These are phyloP conservation scores for Xylariaceae sp. DNA, from an alignment of 2,329 filamentous ascomycete species.

Conservation along the genomic window DNA sequence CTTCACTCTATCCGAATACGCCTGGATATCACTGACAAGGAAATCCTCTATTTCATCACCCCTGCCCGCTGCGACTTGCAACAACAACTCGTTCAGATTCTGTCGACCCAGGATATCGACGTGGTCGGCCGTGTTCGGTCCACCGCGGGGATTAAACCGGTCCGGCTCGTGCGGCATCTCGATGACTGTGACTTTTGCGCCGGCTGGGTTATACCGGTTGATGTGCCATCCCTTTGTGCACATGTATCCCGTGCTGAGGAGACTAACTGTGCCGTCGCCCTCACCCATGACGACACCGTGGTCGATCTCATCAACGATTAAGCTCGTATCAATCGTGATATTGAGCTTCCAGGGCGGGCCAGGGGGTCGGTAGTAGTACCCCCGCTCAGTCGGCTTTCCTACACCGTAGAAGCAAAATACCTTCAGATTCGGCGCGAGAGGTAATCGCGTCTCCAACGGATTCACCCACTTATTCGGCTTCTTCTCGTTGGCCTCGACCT, in stretches of 20 bases:
- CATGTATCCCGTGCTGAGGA: conserved; percentile 94
- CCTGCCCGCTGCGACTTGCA: conserved; percentile 78
- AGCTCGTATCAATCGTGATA: conserved; percentile 64
- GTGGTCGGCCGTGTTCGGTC: conserved; percentile 74
- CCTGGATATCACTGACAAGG: conserved; percentile 72
- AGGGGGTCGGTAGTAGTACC: conserved; percentile 77
- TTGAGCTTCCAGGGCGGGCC: conserved; percentile 63
- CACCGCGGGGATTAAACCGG: conserved; percentile 75
- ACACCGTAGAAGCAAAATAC: conserved; percentile 97
- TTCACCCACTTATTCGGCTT: conserved; percentile 86
- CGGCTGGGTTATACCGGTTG: conserved; percentile 86
- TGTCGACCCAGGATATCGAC: conserved; percentile 91
- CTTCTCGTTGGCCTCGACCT: conserved; percentile 79
- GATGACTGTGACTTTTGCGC: conserved; percentile 72
- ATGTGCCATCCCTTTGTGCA: conserved; percentile 92
- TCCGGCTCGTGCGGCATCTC: conserved; percentile 98
- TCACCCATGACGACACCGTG: conserved; percentile 94
- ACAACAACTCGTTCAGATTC: conserved; percentile 82
- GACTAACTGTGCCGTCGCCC: conserved; percentile 89
- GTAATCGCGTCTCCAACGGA: conserved; percentile 81
- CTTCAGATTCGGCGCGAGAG: conserved; percentile 81
- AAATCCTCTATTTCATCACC: conserved; percentile 74
- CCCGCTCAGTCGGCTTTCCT: conserved; percentile 86
- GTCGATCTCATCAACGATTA: conserved; percentile 60
- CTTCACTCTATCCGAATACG: conserved; percentile 79